Conservation (phyloP, 73 alveolate species). For the Blepharisma stoltei region DNA sequence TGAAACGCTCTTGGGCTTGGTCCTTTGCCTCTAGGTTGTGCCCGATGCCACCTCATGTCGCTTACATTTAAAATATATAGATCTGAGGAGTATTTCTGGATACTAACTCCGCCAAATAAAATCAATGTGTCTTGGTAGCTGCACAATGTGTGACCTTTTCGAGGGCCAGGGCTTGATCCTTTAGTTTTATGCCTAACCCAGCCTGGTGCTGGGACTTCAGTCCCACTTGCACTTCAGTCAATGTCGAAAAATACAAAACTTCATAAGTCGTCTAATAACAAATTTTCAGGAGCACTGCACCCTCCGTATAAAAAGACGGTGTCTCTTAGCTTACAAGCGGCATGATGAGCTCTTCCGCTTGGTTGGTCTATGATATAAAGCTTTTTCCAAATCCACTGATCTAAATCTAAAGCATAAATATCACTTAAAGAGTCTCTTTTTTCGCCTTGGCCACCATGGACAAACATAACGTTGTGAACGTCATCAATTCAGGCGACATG, state of each 20-base stretch:
- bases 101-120: conserved; percentile 29
- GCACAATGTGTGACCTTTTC: conserved; percentile 19
- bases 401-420: conserved; percentile 28
- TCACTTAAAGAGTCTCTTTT: conserved; percentile 23
- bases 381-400: conserved; percentile 22
- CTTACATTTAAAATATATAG: conserved; percentile 9
- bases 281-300: conserved; percentile 32
- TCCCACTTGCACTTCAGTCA: conserved; percentile 21
- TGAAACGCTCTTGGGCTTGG: conserved; percentile 37
- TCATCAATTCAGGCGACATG: conserved; percentile 29
- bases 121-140: conserved; percentile 3
- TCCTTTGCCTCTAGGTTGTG: conserved; percentile 29
- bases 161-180: conserved; percentile 28
- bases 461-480: conserved; percentile 21
- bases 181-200: conserved; percentile 29
- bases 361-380: conserved; percentile 28
- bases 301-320: conserved; percentile 25
- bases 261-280: conserved; percentile 23
- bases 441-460: conserved; percentile 28
- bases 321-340: conserved; percentile 11
- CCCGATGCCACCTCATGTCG: neutral
- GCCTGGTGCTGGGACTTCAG: conserved; percentile 19
- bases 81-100: conserved; percentile 18
- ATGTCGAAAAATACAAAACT: neutral
- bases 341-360: conserved; percentile 30